Evolutionary conservation across 768 basidiomycete genomes (phyloP).

Genomic region (Suillus variegatus): DNA sequence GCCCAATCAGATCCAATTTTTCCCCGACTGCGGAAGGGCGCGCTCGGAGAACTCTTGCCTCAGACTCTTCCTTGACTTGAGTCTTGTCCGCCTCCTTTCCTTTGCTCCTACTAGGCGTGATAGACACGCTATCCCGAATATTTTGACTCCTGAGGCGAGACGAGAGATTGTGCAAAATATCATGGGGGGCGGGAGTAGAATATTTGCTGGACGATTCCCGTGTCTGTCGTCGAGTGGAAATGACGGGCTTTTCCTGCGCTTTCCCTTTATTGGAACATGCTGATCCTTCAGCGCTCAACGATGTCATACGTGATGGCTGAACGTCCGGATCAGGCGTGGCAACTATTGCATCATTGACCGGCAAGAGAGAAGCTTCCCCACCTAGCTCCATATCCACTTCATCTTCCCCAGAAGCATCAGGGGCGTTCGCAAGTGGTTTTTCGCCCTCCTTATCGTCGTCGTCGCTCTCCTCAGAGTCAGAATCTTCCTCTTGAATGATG

Average conservation of each 20-base stretch:
- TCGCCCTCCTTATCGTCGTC: constrained; percentile 52
- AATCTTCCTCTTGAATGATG: constrained; percentile 57
- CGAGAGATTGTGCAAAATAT: constrained; percentile 23
- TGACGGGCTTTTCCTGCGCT: constrained; percentile 54
- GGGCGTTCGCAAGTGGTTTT: constrained; percentile 47
- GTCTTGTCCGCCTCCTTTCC: constrained; percentile 44
- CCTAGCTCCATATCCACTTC: constrained; percentile 57
- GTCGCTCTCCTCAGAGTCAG: constrained; percentile 58
- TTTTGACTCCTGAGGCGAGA: constrained; percentile 19
- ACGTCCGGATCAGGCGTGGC: constrained; percentile 15
- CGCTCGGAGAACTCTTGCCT: constrained; percentile 51
- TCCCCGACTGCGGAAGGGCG: constrained; percentile 42
- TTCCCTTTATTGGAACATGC: constrained; percentile 22
- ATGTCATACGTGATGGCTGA: constrained; percentile 39
- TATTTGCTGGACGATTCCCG: constrained; percentile 49
- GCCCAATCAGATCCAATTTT: constrained; percentile 38
- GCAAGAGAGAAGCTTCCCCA: constrained; percentile 22
- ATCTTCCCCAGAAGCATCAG: constrained; percentile 39
- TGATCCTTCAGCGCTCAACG: constrained; percentile 31
- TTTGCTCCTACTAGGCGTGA: constrained; percentile 32
- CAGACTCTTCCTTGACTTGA: constrained; percentile 49
- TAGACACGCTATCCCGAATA: constrained; percentile 32
- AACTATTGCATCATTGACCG: constrained; percentile 25
- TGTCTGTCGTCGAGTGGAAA: constrained; percentile 61
- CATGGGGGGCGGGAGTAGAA: constrained; percentile 35